These are phyloP conservation scores for Pezicula neosporulosa DNA, from an alignment of 2,329 filamentous ascomycete species.

Conservation along the genomic window DNA sequence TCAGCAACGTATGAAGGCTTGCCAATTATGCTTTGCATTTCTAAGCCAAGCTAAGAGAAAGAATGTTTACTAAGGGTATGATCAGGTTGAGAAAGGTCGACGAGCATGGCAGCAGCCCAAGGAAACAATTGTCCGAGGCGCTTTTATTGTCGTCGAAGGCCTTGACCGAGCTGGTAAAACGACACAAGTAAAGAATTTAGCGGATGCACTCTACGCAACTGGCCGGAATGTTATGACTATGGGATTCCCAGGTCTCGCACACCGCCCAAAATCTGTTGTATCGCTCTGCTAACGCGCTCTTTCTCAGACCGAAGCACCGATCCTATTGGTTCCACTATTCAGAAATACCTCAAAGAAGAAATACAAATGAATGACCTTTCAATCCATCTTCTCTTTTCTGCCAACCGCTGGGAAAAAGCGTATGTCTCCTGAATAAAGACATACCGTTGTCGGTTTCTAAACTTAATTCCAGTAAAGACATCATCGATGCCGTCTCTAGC, in stretches of 20 bases:
- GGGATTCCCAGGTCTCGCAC: slow-evolving; percentile 59
- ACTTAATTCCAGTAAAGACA: slow-evolving; percentile 39
- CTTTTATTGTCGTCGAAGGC: slow-evolving; percentile 68
- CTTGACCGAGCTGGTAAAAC: slow-evolving; percentile 71
- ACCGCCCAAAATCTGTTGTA: background rate
- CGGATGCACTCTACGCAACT: slow-evolving; percentile 44
- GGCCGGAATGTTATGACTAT: slow-evolving; percentile 54
- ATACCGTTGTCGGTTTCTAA: slow-evolving; percentile 1
- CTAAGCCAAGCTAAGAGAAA: too few species aligned
- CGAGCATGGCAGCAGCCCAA: slow-evolving; percentile 21
- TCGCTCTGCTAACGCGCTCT: slow-evolving; percentile 7
- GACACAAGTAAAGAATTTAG: slow-evolving; percentile 61
- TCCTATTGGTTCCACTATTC: slow-evolving; percentile 65
- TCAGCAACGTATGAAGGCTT: too few species aligned
- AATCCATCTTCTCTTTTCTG: slow-evolving; percentile 70
- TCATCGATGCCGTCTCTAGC: slow-evolving; percentile 49
- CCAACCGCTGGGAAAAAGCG: slow-evolving; percentile 64
- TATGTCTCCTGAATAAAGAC: slow-evolving; percentile 5
- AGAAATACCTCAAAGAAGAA: slow-evolving; percentile 58
- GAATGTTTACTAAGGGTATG: background rate
- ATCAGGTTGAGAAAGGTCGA: background rate
- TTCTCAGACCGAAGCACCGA: slow-evolving; percentile 55
- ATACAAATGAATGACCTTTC: slow-evolving; percentile 64
- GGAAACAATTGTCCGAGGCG: slow-evolving; percentile 40
- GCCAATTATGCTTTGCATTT: too few species aligned